Percentiles rank a stretch among this genome's conserved stretches.
These are phyloP conservation scores for Nannochloropsis gaditana DNA, from an alignment of 108 stramenopile species.

Conservation along the genomic window DNA sequence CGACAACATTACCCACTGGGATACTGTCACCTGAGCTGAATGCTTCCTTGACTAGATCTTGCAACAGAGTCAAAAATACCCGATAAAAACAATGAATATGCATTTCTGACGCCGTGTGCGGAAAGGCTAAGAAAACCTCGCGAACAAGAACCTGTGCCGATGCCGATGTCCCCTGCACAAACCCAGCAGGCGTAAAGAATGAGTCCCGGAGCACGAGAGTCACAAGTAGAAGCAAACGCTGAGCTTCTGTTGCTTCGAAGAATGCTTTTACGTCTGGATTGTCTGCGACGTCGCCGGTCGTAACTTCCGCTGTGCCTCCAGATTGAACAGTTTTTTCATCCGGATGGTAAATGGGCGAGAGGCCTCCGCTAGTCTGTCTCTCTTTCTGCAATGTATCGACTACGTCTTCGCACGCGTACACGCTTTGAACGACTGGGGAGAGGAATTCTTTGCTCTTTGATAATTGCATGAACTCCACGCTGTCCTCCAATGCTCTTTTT, in stretches of 20 bases:
- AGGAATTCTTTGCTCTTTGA: conserved; percentile 11
- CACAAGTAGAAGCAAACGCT: not conserved
- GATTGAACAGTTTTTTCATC: no score
- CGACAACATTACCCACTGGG: not conserved
- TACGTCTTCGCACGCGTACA: not conserved
- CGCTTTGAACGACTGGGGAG: not conserved
- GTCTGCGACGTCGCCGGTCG: no score
- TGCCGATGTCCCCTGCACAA: not conserved
- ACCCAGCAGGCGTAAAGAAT: not conserved
- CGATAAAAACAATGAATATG: conserved; percentile 12
- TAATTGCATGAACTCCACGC: not conserved
- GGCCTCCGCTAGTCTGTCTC: no score
- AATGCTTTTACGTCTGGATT: not conserved
- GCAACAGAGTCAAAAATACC: not conserved
- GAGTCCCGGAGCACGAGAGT: not conserved
- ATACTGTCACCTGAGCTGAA: not conserved
- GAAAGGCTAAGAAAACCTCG: not conserved
- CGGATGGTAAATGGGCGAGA: no score
- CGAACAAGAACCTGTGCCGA: not conserved
- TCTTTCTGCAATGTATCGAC: not conserved
- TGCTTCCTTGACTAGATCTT: not conserved
- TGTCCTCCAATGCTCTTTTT: not conserved
- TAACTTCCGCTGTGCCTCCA: no score
- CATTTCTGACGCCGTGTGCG: not conserved
- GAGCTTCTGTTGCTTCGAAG: not conserved